Conservation (phyloP, 2,329 filamentous ascomycete species). For the Fusarium ramigenum region DNA sequence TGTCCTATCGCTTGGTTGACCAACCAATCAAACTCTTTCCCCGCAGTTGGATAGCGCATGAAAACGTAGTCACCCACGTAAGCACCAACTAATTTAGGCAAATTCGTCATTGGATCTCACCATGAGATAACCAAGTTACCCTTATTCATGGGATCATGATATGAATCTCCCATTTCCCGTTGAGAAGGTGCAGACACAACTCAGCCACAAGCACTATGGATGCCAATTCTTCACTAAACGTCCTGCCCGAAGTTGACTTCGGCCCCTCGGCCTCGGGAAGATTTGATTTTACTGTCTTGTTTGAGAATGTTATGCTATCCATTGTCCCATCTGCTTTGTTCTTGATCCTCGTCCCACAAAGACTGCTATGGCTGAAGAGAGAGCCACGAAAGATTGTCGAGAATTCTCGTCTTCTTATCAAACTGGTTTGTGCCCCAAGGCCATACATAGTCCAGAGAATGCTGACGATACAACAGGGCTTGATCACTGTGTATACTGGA, state of each 20-base stretch:
- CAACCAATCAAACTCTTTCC: not conserved
- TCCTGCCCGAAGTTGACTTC: not conserved
- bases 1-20: not conserved
- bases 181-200: not conserved
- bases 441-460: not conserved
- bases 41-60: not conserved
- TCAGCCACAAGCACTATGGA: not conserved
- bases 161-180: not conserved
- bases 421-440: not conserved
- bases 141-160: not conserved
- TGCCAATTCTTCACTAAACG: not conserved
- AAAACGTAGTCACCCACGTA: not conserved
- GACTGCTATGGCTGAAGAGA: not conserved
- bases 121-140: not conserved
- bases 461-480: not conserved
- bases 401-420: conserved; percentile 7
- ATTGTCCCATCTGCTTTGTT: conserved; percentile 15
- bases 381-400: conserved; percentile 2
- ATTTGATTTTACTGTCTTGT: conserved; percentile 19
- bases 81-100: not conserved
- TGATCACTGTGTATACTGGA: conserved; percentile 2
- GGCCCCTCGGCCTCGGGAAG: conserved; percentile 4
- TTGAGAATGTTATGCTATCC: conserved; percentile 10
- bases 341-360: conserved; percentile 1
- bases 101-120: not conserved